phyloP scores from a whole-genome alignment of 306 rosid species.

The Fragaria iinumae region DNA sequence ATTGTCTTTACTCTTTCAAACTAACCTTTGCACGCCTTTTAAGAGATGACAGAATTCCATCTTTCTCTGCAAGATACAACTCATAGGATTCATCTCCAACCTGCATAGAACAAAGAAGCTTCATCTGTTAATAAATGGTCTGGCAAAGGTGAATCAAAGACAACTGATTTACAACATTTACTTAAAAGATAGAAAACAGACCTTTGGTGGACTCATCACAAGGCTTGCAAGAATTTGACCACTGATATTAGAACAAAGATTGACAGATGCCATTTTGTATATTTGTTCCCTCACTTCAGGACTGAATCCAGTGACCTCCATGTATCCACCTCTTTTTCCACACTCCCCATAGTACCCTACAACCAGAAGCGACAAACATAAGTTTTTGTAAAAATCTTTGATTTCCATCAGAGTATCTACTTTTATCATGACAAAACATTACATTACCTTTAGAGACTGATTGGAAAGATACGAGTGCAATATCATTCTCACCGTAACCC shows the following conservation, averaged over 20 bases:
- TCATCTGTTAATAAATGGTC: background rate
- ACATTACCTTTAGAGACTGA: constrained; percentile 84
- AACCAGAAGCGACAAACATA: constrained; percentile 19
- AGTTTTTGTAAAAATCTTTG: background rate
- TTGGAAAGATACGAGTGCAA: constrained; percentile 76
- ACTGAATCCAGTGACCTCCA: constrained; percentile 88
- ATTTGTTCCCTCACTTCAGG: constrained; percentile 79
- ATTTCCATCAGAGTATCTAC: background rate
- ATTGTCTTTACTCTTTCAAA: constrained; percentile 13
- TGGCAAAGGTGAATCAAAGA: background rate
- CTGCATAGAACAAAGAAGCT: constrained; percentile 41
- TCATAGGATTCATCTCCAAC: constrained; percentile 89
- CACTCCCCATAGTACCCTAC: constrained; percentile 89
- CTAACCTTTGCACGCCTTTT: constrained; percentile 91
- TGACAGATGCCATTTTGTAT: constrained; percentile 83
- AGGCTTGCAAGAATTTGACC: constrained; percentile 92
- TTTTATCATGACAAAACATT: constrained; percentile 12
- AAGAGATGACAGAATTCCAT: constrained; percentile 71
- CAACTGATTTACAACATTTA: background rate
- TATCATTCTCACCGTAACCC: constrained; percentile 77
- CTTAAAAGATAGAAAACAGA: constrained; percentile 24
- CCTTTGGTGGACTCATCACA: constrained; percentile 95
- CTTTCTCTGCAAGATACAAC: constrained; percentile 64
- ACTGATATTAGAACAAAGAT: constrained; percentile 87
- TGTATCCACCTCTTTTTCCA: constrained; percentile 93